Evolutionary conservation across 2,329 filamentous ascomycete species (phyloP), one percentile per base, ranked within the genome.

Genomic region (Coniella lustricola): DNA sequence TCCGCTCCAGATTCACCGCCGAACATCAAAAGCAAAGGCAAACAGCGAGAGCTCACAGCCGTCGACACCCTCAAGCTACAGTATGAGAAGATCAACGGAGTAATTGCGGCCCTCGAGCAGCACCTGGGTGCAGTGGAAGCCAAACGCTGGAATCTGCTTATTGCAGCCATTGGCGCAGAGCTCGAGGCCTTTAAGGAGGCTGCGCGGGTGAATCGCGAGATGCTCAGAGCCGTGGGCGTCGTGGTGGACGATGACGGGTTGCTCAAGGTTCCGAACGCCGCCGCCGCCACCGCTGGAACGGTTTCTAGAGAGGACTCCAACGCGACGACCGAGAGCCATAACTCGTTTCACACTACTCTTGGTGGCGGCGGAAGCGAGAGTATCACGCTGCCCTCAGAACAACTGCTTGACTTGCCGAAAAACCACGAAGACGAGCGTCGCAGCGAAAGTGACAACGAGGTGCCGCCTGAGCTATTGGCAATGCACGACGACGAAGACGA

Each of bases 131-230:
- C 74, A 2, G 82, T 82, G 0, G 78, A 85, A 52, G 67, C 71
- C 1, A 77, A 77, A 49, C 73, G 75, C 14, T 91, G 87, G 86
- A 90, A 84, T 49, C 67, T 90, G 14, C 70, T 91, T 16, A 81
- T 90, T 4, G 86, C 80, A 44, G 85, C 85, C 10, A 81, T 91
- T 31, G 84, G 85, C 0, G 86, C 87, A 0, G 87, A 66, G 48
- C 55, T 67, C 4, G 60, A 61, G 37, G 62, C 62, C 0, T 65
- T 68, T 18, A 57, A 52, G 14, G 62, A 67, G 34, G 67, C 63
- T 0, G 57, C 60, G 22, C 18, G 35, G 16, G 58, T 66, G 53
- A 55, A 66, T 1, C 56, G 55, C 1, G 58, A 62, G 5, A 60
- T 61, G 3, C 48, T 68, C 14, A 60, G 57, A 3, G 57, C 55